Evolutionary conservation across 306 rosid genomes (phyloP), one percentile per base, ranked within the genome.

Genomic region (Dryas octopetala): DNA sequence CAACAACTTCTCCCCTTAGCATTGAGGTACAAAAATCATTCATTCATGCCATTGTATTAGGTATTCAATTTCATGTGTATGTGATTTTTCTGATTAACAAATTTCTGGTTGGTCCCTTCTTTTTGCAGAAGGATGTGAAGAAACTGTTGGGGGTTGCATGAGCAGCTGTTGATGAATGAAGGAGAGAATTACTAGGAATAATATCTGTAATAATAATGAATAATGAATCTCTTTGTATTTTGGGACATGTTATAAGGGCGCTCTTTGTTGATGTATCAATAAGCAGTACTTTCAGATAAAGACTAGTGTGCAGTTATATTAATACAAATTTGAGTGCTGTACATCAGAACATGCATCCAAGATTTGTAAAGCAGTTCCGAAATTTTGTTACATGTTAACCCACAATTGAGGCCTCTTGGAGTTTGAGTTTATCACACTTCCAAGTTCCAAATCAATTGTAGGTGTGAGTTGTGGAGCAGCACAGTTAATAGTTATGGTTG

Each of bases 1-100:
- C 99, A 6, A 95, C 97, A 41, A 95, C 97, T 61, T 86, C 97
- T 69, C 99, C 99, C 19, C 96, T 95, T 43, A 86, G 90, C 90
- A 92, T 95, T 69, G 97, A 95, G 96, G 99, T 95, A 76, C 62
- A 54, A 60, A 75, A 10, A 14, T 53, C 4, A 13, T 59, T 57
- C 71, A 57, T 19, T 32, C 38, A 17, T 45, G 46, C 68, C 28
- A 43, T 8, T 44, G 5, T 4, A 5, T 46, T 61, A 16, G 4
- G 4, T 47, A 0, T 6, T 12, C 15, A 4, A 10, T 45, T 57
- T 12, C 1, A 63, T 8, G 38, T 53, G 41, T 43, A 23, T 70
- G 61, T 54, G 46, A 9, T 54, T 45, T 16, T 43, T 13, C 52
- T 16, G 57, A 17, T 12, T 60, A 58, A 68, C 13, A 16, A 44